These are phyloP conservation scores for Leishmania lainsoni DNA, from an alignment of 208 protist genomes.

Conservation along the genomic window DNA sequence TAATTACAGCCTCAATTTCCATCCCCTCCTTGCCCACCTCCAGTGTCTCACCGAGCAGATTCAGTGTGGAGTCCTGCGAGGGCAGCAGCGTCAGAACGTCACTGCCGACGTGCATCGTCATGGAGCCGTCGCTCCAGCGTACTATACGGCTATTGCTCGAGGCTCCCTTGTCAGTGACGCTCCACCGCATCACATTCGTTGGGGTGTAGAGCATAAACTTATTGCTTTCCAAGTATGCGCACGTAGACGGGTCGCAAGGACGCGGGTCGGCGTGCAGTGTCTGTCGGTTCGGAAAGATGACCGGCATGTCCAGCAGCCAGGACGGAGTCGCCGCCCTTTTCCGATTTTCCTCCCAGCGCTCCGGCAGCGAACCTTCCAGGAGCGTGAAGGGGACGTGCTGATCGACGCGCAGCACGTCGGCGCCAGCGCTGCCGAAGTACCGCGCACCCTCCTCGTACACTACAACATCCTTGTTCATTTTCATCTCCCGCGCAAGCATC, in stretches of 20 bases:
- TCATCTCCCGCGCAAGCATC: conserved; percentile 29
- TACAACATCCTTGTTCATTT: conserved; percentile 36
- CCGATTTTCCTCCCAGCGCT: conserved; percentile 11
- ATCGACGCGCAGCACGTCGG: conserved; percentile 39
- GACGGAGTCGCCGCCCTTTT: conserved; percentile 9
- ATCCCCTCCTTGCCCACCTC: conserved; percentile 49
- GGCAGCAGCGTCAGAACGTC: conserved; percentile 63
- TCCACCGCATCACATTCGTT: conserved; percentile 85
- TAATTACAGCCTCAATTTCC: conserved; percentile 56
- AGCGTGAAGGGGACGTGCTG: conserved; percentile 47
- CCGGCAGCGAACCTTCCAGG: conserved; percentile 44
- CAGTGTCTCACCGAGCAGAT: conserved; percentile 55
- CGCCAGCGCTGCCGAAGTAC: conserved; percentile 57
- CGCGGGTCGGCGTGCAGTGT: conserved; percentile 83
- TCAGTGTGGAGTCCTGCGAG: conserved; percentile 54
- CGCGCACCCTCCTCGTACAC: conserved; percentile 50
- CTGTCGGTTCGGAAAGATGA: conserved; percentile 80
- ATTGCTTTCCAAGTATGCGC: conserved; percentile 62
- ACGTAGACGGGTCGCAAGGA: conserved; percentile 59
- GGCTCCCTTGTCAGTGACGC: conserved; percentile 4
- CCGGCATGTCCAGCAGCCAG: conserved; percentile 88
- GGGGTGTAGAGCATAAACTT: conserved; percentile 79
- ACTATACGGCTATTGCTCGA: conserved; percentile 82
- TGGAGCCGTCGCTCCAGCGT: conserved; percentile 81
- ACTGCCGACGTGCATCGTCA: conserved; percentile 80